Evolutionary conservation across 805 yeast genomes (phyloP).

Genomic region (Hanseniaspora jakobsenii): DNA sequence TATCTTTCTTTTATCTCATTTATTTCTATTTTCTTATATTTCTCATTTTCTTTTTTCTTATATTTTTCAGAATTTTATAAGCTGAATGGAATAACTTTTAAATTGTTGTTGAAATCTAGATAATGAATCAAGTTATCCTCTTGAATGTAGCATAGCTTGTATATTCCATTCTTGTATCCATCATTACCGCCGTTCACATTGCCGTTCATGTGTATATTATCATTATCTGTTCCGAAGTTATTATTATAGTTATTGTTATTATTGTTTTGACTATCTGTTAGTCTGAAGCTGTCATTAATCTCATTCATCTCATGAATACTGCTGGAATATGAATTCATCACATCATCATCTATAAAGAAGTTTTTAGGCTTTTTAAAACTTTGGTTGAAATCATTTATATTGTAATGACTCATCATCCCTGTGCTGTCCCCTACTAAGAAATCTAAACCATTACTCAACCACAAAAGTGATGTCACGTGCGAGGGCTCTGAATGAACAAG

Average conservation of each 20-base stretch:
- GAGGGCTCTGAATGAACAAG: no score
- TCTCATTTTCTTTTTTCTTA: no score
- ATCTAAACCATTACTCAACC: slow-evolving; percentile 12
- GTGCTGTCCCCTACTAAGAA: slow-evolving; percentile 7
- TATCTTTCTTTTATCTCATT: not conserved
- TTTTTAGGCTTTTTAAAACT: not conserved
- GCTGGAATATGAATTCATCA: no score
- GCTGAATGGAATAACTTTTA: slow-evolving; percentile 6
- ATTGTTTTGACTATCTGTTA: no score
- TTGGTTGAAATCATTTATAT: slow-evolving; percentile 3
- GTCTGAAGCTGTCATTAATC: no score
- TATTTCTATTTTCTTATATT: no score
- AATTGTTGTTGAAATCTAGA: not conserved
- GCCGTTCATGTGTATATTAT: no score
- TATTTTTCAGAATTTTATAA: no score
- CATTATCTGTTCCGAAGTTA: not conserved
- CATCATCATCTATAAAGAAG: not conserved
- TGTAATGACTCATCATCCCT: slow-evolving; percentile 9
- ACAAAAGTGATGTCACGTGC: slow-evolving; percentile 4
- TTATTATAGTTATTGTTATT: not conserved
- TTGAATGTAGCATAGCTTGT: slow-evolving; percentile 4
- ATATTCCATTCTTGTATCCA: no score
- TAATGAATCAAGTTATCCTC: slow-evolving; percentile 9
- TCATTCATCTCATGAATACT: no score
- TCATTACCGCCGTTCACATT: no score